A percentile compares a stretch with the other conserved stretches of the same genome.
Evolutionary conservation across 139 green algal genomes (phyloP).

Genomic region (Yamagishiella unicocca): DNA sequence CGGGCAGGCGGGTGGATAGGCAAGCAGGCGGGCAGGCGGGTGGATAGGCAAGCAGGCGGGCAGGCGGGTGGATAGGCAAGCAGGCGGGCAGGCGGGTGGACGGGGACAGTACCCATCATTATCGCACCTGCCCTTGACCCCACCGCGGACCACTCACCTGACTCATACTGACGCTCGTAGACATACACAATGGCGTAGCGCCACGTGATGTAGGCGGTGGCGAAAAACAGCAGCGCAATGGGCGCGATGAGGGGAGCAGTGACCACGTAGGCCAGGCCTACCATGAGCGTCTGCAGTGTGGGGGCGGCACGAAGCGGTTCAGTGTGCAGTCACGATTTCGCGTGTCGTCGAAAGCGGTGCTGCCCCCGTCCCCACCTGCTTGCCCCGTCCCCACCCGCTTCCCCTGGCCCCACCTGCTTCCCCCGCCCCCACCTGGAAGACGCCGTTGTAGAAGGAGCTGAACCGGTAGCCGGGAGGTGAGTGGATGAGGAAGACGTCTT

Average conservation of each 20-base stretch:
- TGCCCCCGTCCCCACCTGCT: neutral
- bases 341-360: too few species aligned
- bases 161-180: conserved; percentile 59
- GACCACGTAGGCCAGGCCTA: conserved; percentile 54
- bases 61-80: too few species aligned
- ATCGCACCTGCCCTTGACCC: too few species aligned
- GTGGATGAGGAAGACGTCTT: conserved; percentile 26
- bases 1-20: too few species aligned
- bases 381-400: neutral
- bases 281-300: conserved; percentile 44
- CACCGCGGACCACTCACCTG: conserved; percentile 40
- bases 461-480: conserved; percentile 38
- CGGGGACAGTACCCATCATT: too few species aligned
- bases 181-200: conserved; percentile 52
- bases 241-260: conserved; percentile 73
- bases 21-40: too few species aligned
- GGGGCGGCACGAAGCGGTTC: neutral
- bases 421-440: conserved; percentile 10
- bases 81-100: too few species aligned
- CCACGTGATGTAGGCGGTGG: conserved; percentile 49
- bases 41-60: too few species aligned
- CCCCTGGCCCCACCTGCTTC: neutral
- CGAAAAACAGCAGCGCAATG: conserved; percentile 66
- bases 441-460: conserved; percentile 42
- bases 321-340: too few species aligned